Conservation (phyloP, 805 yeast species). For the Candida piceae region DNA sequence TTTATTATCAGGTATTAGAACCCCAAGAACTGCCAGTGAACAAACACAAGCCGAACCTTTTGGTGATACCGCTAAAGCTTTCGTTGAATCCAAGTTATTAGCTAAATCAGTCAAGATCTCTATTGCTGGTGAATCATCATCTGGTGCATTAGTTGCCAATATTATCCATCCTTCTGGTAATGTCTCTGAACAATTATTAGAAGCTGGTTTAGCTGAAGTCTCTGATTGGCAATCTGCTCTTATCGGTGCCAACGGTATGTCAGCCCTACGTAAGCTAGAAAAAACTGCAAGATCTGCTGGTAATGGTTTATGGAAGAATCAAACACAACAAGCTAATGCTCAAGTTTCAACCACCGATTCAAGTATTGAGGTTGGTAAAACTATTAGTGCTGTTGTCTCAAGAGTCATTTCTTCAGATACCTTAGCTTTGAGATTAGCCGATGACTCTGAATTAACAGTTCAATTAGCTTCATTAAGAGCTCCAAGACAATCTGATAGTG, state of each 20-base stretch:
- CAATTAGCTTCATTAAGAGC: conserved; percentile 74
- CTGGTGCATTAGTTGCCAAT: conserved; percentile 56
- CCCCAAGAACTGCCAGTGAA: conserved; percentile 62
- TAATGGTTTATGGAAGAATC: conserved; percentile 52
- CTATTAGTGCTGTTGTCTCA: conserved; percentile 50
- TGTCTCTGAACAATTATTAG: conserved; percentile 61
- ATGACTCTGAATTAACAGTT: conserved; percentile 54
- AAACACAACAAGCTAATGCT: conserved; percentile 10
- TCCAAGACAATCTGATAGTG: conserved; percentile 60
- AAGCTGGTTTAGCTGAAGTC: conserved; percentile 67
- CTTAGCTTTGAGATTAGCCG: conserved; percentile 44
- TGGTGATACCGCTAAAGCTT: conserved; percentile 62
- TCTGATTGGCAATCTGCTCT: conserved; percentile 74
- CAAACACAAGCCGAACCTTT: conserved; percentile 45
- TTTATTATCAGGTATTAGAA: conserved; percentile 65
- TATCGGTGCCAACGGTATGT: conserved; percentile 64
- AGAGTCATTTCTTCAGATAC: conserved; percentile 69
- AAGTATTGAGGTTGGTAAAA: conserved; percentile 39
- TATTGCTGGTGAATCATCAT: conserved; percentile 55
- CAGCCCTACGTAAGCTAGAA: conserved; percentile 58
- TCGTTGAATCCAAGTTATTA: conserved; percentile 58
- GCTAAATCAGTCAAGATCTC: conserved; percentile 54
- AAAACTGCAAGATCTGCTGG: conserved; percentile 51
- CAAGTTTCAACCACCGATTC: conserved; percentile 20
- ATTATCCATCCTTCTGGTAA: conserved; percentile 73